Conservation (phyloP, 2,329 filamentous ascomycete species). For the Coleophoma eucalyptorum region DNA sequence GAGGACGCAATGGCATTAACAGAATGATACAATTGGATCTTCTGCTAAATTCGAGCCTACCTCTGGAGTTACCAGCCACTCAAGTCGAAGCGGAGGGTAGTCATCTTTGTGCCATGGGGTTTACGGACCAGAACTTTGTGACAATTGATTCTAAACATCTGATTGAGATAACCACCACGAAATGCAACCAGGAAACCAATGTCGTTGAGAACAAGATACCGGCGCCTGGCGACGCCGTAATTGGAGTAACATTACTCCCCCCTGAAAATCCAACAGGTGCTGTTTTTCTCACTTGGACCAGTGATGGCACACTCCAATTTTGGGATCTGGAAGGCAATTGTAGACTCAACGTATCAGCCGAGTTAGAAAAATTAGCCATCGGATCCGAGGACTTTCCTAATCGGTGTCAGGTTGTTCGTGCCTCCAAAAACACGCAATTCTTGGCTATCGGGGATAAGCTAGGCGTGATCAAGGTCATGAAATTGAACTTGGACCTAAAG, state of each 20-base stretch:
- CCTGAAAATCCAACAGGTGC: conserved; percentile 58
- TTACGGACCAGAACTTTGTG: conserved; percentile 62
- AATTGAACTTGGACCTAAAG: conserved; percentile 31
- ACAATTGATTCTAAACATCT: conserved; percentile 73
- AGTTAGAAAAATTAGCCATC: conserved; percentile 60
- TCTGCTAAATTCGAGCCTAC: conserved; percentile 22
- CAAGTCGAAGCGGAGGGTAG: conserved; percentile 26
- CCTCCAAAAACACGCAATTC: conserved; percentile 57
- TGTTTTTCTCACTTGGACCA: conserved; percentile 87
- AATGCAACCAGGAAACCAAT: conserved; percentile 27
- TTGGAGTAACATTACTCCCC: conserved; percentile 68
- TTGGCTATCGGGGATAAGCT: conserved; percentile 83
- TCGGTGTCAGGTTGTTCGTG: conserved; percentile 55
- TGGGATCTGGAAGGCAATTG: conserved; percentile 75
- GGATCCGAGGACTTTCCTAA: conserved; percentile 49
- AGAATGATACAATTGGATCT: conserved; percentile 47
- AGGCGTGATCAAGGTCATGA: conserved; percentile 71
- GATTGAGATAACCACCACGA: conserved; percentile 54
- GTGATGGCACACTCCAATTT: conserved; percentile 73
- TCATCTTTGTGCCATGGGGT: conserved; percentile 62
- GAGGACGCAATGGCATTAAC: conserved; percentile 34
- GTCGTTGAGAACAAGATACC: conserved; percentile 49
- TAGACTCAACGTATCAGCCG: conserved; percentile 59
- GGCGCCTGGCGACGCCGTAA: conserved; percentile 59
- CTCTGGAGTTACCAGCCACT: conserved; percentile 24